These are phyloP conservation scores for Aspergillus sojae DNA, from an alignment of 2,329 filamentous ascomycete genomes.

Conservation along the genomic window DNA sequence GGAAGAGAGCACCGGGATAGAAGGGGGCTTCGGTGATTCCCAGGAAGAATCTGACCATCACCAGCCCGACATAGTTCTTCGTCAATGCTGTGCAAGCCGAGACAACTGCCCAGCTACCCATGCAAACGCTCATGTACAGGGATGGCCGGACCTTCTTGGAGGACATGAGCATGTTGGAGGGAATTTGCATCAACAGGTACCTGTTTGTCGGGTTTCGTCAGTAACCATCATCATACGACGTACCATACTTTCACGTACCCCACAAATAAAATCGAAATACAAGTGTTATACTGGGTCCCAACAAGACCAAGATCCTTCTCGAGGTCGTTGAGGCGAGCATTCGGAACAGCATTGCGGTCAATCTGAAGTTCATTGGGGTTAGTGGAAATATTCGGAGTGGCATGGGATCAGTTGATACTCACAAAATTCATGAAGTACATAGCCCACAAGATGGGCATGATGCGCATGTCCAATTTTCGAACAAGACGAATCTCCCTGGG, in stretches of 20 bases:
- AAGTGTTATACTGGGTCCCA: not conserved
- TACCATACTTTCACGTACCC: not conserved
- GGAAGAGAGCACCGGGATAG: constrained; percentile 49
- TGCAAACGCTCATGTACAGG: constrained; percentile 55
- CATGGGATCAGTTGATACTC: no score
- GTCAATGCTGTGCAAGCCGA: constrained; percentile 58
- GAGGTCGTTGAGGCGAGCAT: not conserved
- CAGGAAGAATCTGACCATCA: constrained; percentile 59
- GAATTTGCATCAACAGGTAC: constrained; percentile 34
- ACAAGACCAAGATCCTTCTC: not conserved
- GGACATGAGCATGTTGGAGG: constrained; percentile 52
- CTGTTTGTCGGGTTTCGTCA: not conserved
- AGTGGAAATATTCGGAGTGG: not conserved
- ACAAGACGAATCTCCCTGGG: not conserved
- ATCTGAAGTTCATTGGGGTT: not conserved
- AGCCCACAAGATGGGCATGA: not conserved
- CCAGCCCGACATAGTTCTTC: constrained; percentile 56
- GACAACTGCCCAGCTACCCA: constrained; percentile 62
- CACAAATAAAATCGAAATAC: not conserved
- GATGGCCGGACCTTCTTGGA: constrained; percentile 48
- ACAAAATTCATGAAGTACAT: not conserved
- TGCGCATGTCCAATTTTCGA: not conserved
- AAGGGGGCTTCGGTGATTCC: constrained; percentile 65
- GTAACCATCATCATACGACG: no score
- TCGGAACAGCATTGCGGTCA: not conserved